A percentile compares a stretch with the other conserved stretches of the same genome.
These are phyloP conservation scores for Ogataea wickerhamii DNA, from an alignment of 805 yeast genomes.

Conservation along the genomic window DNA sequence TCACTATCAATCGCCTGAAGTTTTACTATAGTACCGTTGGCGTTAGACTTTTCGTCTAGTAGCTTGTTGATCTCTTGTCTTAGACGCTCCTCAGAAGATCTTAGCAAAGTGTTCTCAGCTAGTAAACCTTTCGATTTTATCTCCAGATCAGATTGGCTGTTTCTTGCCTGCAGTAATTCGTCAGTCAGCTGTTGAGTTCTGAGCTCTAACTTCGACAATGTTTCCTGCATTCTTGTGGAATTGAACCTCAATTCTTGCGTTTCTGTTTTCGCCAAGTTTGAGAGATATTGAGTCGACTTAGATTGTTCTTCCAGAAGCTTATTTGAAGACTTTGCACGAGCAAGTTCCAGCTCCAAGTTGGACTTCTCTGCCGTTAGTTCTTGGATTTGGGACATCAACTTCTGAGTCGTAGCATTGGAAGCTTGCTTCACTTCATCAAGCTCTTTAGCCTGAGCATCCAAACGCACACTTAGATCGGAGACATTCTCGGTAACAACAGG, in stretches of 20 bases:
- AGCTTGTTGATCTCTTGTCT: constrained; percentile 50
- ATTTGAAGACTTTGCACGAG: constrained; percentile 52
- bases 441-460: constrained; percentile 32
- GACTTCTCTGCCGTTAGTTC: constrained; percentile 40
- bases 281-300: constrained; percentile 37
- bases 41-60: constrained; percentile 53
- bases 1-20: constrained; percentile 61
- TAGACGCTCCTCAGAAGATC: constrained; percentile 46
- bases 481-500: constrained; percentile 6
- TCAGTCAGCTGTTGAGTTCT: constrained; percentile 46
- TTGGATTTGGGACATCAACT: constrained; percentile 46
- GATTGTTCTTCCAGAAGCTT: constrained; percentile 53
- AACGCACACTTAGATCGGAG: constrained; percentile 17
- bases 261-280: constrained; percentile 42
- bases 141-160: constrained; percentile 41
- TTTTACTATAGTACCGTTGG: constrained; percentile 54
- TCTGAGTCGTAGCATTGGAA: constrained; percentile 40
- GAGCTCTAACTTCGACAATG: constrained; percentile 44
- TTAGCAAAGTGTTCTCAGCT: constrained; percentile 54
- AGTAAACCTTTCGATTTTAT: constrained; percentile 45
- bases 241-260: constrained; percentile 41
- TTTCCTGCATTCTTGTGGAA: constrained; percentile 39
- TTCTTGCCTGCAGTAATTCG: constrained; percentile 53
- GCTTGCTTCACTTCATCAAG: constrained; percentile 40
- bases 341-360: constrained; percentile 44